phyloP scores from a whole-genome alignment of 768 basidiomycete genomes.

The Russula emetica region DNA sequence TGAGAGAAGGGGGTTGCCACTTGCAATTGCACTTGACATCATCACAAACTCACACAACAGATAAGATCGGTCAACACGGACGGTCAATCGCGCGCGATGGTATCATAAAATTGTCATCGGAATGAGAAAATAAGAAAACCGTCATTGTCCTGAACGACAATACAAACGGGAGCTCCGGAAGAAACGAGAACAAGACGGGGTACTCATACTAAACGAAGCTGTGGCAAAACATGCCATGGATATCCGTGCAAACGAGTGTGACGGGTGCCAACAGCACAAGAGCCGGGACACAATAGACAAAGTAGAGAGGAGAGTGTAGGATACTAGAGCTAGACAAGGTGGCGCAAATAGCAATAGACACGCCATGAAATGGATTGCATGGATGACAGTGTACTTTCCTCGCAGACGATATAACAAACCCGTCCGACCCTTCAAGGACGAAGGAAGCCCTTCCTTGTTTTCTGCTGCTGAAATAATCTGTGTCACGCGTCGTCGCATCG shows the following conservation, averaged over 20 bases:
- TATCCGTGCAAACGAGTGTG: constrained; percentile 30
- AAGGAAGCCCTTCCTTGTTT: constrained; percentile 68
- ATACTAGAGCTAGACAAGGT: constrained; percentile 40
- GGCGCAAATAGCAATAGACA: constrained; percentile 38
- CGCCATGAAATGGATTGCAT: constrained; percentile 35
- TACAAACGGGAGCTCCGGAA: constrained; percentile 9
- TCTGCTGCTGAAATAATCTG: constrained; percentile 20
- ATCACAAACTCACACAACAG: constrained; percentile 10
- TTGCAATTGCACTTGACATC: neutral
- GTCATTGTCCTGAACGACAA: constrained; percentile 13
- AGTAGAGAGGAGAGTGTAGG: constrained; percentile 42
- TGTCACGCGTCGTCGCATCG: constrained; percentile 9
- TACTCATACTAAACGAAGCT: constrained; percentile 27
- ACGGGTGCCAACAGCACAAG: constrained; percentile 25
- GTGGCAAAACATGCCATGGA: constrained; percentile 25
- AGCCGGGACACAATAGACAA: constrained; percentile 26
- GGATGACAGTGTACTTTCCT: constrained; percentile 32
- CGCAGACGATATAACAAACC: constrained; percentile 29
- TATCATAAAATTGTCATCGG: constrained; percentile 30
- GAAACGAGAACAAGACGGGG: constrained; percentile 27
- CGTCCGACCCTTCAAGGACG: constrained; percentile 45
- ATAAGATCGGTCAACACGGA: constrained; percentile 11
- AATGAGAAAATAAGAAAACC: constrained; percentile 13
- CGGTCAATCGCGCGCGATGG: constrained; percentile 19
- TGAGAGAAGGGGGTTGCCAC: neutral